Conservation (phyloP, 768 basidiomycete genomes). For the Russula compacta region DNA sequence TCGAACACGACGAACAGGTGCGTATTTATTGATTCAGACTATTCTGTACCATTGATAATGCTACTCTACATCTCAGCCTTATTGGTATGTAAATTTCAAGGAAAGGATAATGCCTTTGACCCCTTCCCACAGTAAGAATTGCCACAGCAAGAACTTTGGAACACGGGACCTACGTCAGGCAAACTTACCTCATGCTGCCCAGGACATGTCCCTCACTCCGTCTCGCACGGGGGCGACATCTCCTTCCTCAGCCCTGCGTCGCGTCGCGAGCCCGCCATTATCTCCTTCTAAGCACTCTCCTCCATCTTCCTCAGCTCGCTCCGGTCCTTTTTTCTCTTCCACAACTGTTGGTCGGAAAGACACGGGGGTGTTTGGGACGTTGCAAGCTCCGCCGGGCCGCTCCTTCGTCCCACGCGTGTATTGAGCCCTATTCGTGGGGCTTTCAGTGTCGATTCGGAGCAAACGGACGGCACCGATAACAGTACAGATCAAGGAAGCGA, state of each 20-base stretch:
- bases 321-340: slow-evolving; percentile 14
- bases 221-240: slow-evolving; percentile 7
- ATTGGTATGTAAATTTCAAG: slow-evolving; percentile 30
- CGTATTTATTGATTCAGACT: slow-evolving; percentile 9
- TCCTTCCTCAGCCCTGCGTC: slow-evolving; percentile 22
- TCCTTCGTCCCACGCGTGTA: slow-evolving; percentile 34
- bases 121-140: slow-evolving; percentile 52
- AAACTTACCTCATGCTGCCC: slow-evolving; percentile 49
- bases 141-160: slow-evolving; percentile 73
- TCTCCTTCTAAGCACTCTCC: slow-evolving; percentile 18
- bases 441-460: slow-evolving; percentile 2
- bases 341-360: slow-evolving; percentile 22
- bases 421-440: slow-evolving; percentile 29
- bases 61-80: slow-evolving; percentile 28
- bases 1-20: slow-evolving; percentile 81
- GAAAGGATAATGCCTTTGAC: background rate
- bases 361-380: slow-evolving; percentile 21
- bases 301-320: slow-evolving; percentile 23
- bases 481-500: slow-evolving; percentile 24
- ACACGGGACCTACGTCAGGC: slow-evolving; percentile 64
- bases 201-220: slow-evolving; percentile 26
- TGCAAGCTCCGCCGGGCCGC: slow-evolving; percentile 22
- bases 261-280: slow-evolving; percentile 28
- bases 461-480: background rate
- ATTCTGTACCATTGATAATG: background rate